Conservation (phyloP, 176 grass and related monocot genomes). For the Oryza longistaminata region DNA sequence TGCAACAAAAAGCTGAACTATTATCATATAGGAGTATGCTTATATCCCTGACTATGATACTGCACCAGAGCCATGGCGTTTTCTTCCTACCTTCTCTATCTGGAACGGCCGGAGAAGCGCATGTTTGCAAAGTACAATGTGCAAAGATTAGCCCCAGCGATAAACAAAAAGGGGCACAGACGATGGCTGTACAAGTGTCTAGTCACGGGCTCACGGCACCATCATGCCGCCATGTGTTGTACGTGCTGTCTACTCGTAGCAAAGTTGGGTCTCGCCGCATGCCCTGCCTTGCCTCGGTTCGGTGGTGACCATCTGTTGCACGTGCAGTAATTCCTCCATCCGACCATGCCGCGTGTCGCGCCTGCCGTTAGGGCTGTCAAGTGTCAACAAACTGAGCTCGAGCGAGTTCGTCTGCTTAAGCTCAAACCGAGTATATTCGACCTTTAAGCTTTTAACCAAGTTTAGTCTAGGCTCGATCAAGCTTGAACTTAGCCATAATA, state of each 20-base stretch:
- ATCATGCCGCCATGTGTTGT: not conserved
- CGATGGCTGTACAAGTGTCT: constrained; percentile 1
- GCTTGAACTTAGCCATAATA: too few relatives aligned
- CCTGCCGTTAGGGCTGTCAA: not conserved
- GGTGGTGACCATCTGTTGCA: not conserved
- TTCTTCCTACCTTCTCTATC: not conserved
- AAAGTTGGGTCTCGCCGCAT: not conserved
- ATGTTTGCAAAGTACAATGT: not conserved
- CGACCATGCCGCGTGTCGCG: not conserved
- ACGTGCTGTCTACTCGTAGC: not conserved
- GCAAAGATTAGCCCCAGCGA: too few relatives aligned
- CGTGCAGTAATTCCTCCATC: not conserved
- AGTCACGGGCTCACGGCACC: not conserved
- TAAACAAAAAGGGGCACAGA: not conserved
- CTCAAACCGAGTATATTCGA: too few relatives aligned
- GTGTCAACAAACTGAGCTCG: too few relatives aligned
- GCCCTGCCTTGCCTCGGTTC: too few relatives aligned
- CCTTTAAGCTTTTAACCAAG: too few relatives aligned
- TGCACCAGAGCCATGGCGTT: not conserved
- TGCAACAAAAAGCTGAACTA: not conserved
- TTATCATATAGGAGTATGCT: not conserved
- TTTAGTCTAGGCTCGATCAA: too few relatives aligned
- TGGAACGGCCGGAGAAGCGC: not conserved
- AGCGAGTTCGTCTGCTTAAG: too few relatives aligned
- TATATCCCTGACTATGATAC: not conserved